These are phyloP conservation scores for Citrus inodora DNA, from an alignment of 345 rosid genomes.

Conservation along the genomic window DNA sequence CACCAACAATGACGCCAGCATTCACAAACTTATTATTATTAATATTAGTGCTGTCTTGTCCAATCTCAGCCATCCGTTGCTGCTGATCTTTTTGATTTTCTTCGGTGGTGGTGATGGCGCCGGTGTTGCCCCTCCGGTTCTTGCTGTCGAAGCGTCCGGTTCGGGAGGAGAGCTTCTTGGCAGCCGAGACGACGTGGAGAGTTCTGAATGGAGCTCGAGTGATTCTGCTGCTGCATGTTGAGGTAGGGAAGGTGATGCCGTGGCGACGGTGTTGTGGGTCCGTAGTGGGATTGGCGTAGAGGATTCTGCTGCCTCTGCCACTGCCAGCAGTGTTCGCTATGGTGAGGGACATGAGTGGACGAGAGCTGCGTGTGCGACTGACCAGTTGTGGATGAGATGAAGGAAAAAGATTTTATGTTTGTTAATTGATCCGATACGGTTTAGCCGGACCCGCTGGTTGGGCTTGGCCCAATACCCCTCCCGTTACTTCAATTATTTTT, in stretches of 20 bases:
- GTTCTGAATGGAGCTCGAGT: slow-evolving; percentile 9
- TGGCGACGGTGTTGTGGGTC: slow-evolving; percentile 20
- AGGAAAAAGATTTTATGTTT: neutral
- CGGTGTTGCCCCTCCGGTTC: slow-evolving; percentile 44
- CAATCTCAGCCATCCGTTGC: slow-evolving; percentile 26
- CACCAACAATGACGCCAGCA: slow-evolving; percentile 18
- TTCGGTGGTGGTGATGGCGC: slow-evolving; percentile 42
- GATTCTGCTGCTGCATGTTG: neutral
- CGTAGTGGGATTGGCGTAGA: slow-evolving; percentile 24
- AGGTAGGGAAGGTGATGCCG: slow-evolving; percentile 17
- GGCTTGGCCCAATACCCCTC: neutral
- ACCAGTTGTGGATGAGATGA: neutral
- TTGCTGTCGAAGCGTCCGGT: slow-evolving; percentile 71
- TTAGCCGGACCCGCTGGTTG: neutral
- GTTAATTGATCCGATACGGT: neutral
- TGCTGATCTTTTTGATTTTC: slow-evolving; percentile 14
- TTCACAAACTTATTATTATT: neutral
- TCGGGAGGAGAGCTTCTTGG: slow-evolving; percentile 59
- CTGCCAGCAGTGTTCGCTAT: slow-evolving; percentile 28
- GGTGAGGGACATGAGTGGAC: slow-evolving; percentile 41
- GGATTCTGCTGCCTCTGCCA: slow-evolving; percentile 23
- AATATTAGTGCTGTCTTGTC: slow-evolving; percentile 8
- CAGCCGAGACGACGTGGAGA: slow-evolving; percentile 45
- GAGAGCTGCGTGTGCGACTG: neutral
- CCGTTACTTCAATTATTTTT: no score